Evolutionary conservation across 2,329 filamentous ascomycete genomes (phyloP).

Genomic region (Fusarium nygamai): DNA sequence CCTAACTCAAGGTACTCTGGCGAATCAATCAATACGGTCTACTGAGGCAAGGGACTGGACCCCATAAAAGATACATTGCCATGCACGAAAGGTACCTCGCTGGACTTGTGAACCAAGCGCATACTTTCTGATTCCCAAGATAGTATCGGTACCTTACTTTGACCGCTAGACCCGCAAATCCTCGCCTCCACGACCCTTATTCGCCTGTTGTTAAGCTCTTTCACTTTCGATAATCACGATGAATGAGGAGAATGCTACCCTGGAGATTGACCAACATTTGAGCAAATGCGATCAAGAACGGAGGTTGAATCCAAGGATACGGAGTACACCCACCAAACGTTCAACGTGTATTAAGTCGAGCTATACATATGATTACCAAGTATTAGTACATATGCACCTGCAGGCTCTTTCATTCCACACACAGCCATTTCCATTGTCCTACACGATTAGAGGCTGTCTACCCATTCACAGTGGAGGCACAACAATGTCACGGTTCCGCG

Average conservation of each 20-base stretch:
- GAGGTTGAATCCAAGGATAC: not conserved
- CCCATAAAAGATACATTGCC: slow-evolving; percentile 24
- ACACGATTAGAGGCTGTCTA: slow-evolving; percentile 10
- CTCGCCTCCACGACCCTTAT: slow-evolving; percentile 14
- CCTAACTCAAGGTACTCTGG: slow-evolving; percentile 14
- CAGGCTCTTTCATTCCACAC: not conserved
- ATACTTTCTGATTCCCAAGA: slow-evolving; percentile 22
- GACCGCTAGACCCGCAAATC: slow-evolving; percentile 12
- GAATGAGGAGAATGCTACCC: slow-evolving; percentile 2
- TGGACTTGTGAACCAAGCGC: slow-evolving; percentile 13
- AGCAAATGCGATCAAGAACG: not conserved
- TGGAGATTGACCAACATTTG: slow-evolving; percentile 2
- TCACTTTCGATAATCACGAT: slow-evolving; percentile 17
- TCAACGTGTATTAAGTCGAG: not conserved
- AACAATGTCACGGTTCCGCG: slow-evolving; percentile 14
- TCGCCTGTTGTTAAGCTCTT: slow-evolving; percentile 10
- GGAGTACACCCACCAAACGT: not conserved
- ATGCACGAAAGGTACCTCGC: slow-evolving; percentile 17
- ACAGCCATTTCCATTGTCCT: not conserved
- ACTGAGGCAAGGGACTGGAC: slow-evolving; percentile 8
- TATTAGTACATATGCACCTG: not conserved
- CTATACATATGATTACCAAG: not conserved
- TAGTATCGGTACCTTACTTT: slow-evolving; percentile 35
- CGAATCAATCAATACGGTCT: slow-evolving; percentile 37
- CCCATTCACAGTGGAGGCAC: slow-evolving; percentile 11